Percentiles rank a stretch among this genome's conserved stretches.
phyloP scores from a whole-genome alignment of 345 rosid genomes.

The Hypericum androsaemum region DNA sequence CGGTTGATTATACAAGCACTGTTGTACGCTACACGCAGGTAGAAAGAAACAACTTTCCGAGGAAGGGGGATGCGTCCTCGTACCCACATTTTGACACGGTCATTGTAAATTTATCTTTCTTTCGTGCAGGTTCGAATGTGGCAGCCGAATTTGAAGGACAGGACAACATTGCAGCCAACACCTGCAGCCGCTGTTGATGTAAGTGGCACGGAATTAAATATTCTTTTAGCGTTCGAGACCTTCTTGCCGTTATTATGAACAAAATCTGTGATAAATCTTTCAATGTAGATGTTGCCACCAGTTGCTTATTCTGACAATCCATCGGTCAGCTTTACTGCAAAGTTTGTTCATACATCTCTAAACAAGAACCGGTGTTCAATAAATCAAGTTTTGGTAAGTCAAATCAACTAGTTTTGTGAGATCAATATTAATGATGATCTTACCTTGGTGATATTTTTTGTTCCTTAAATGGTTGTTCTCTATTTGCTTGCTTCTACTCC shows the following conservation, averaged over 20 bases:
- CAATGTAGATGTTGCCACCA: conserved; percentile 72
- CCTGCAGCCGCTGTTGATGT: conserved; percentile 96
- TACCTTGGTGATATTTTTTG: neutral
- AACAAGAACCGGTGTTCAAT: conserved; percentile 95
- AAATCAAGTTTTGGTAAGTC: conserved; percentile 75
- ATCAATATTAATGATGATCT: neutral
- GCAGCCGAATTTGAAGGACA: conserved; percentile 77
- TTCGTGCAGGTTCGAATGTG: conserved; percentile 60
- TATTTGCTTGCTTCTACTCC: too few species aligned
- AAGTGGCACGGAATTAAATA: conserved; percentile 16
- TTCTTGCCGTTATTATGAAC: neutral
- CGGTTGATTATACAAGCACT: conserved; percentile 95
- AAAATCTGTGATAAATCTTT: conserved; percentile 10
- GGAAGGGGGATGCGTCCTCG: too few species aligned
- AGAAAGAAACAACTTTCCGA: neutral
- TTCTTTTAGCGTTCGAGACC: conserved; percentile 6
- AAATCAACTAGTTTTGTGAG: neutral
- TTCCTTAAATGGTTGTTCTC: conserved; percentile 2
- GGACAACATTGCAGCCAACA: conserved; percentile 70
- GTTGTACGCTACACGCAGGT: conserved; percentile 87
- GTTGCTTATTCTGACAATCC: conserved; percentile 90
- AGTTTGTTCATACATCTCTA: conserved; percentile 89
- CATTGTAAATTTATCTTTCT: too few species aligned
- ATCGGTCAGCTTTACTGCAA: conserved; percentile 88
- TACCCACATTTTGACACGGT: too few species aligned